phyloP scores from a whole-genome alignment of 148 eudicot genomes.

The Chenopodium quinoa region DNA sequence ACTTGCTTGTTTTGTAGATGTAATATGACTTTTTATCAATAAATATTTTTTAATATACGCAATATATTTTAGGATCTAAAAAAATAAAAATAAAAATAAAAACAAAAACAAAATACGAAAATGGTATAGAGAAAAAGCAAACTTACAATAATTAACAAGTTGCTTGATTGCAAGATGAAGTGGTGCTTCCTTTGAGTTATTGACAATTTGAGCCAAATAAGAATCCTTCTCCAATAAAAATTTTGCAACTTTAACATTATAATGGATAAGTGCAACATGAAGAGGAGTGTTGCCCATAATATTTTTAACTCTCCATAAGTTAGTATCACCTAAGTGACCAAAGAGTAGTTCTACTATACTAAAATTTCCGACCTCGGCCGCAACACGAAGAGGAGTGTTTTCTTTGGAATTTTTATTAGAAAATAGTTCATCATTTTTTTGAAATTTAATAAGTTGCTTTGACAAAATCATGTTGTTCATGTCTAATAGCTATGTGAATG shows the following conservation, averaged over 20 bases:
- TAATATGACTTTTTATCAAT: too few species aligned
- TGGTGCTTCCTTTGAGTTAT: not conserved
- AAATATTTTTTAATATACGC: too few species aligned
- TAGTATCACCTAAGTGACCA: not conserved
- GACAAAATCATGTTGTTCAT: conserved; percentile 1
- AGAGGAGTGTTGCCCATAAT: not conserved
- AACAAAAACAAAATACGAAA: too few species aligned
- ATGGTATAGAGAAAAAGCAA: too few species aligned
- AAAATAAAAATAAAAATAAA: too few species aligned
- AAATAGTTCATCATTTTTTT: not conserved
- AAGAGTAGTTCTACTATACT: not conserved
- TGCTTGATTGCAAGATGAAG: conserved; percentile 9
- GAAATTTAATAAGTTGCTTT: not conserved
- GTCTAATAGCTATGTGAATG: not conserved
- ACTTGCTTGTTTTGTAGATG: too few species aligned
- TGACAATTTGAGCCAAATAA: not conserved
- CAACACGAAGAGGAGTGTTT: conserved; percentile 1
- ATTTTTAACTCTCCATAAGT: not conserved
- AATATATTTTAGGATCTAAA: too few species aligned
- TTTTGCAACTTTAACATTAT: not conserved
- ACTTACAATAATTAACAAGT: not conserved
- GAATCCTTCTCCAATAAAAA: not conserved
- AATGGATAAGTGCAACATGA: not conserved
- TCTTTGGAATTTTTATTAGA: not conserved
- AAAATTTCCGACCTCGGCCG: not conserved